Evolutionary conservation across 164 flowering plant species (phyloP).

Genomic region (Nymphaea thermarum): DNA sequence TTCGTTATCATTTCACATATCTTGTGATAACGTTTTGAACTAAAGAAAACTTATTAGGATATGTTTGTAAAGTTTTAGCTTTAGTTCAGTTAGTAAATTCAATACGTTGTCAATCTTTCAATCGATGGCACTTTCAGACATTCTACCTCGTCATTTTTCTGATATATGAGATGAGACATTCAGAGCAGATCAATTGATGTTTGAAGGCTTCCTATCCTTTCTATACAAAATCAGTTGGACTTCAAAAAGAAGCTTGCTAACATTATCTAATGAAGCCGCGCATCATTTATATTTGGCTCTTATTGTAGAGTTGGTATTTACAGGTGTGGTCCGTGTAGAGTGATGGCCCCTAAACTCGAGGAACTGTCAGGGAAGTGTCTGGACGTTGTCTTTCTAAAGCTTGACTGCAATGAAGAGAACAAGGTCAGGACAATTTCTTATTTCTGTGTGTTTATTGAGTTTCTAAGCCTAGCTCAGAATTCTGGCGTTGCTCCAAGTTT

Average conservation of each 20-base stretch:
- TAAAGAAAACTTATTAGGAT: no score
- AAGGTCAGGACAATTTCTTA: slow-evolving; percentile 30
- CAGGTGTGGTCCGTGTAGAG: slow-evolving; percentile 98
- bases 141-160: background rate
- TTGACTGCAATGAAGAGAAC: slow-evolving; percentile 90
- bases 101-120: no score
- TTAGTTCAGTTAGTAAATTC: no score
- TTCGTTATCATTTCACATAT: no score
- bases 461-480: no score
- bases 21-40: no score
- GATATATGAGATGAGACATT: background rate
- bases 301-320: background rate
- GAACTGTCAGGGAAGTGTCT: slow-evolving; percentile 47
- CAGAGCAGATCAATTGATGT: background rate
- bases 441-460: no score
- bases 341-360: slow-evolving; percentile 76
- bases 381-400: slow-evolving; percentile 80
- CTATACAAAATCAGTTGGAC: background rate
- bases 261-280: background rate
- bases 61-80: no score
- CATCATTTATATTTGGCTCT: background rate
- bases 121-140: background rate
- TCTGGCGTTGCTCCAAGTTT: no score
- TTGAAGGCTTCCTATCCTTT: background rate
- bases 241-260: background rate